These are phyloP conservation scores for Alnus rubra DNA, from an alignment of 306 rosid genomes.

Conservation along the genomic window DNA sequence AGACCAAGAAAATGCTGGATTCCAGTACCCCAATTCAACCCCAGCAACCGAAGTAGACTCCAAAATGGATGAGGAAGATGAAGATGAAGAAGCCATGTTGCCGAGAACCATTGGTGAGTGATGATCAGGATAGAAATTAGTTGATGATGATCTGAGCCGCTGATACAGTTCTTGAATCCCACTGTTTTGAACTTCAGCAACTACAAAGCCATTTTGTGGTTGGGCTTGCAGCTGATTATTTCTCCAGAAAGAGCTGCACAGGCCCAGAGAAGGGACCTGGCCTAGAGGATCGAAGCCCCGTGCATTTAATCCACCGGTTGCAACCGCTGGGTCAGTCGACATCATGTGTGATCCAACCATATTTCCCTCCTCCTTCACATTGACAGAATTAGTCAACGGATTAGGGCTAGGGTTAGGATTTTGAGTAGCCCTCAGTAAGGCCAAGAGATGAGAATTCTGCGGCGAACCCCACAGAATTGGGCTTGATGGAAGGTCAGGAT, in stretches of 20 bases:
- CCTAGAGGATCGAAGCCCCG: slow-evolving; percentile 55
- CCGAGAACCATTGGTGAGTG: slow-evolving; percentile 45
- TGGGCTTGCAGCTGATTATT: slow-evolving; percentile 44
- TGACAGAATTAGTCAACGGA: slow-evolving; percentile 15
- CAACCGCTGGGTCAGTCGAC: slow-evolving; percentile 39
- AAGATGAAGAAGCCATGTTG: slow-evolving; percentile 47
- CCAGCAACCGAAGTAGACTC: slow-evolving; percentile 58
- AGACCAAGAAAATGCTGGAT: slow-evolving; percentile 71
- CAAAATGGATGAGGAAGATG: slow-evolving; percentile 50
- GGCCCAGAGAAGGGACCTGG: slow-evolving; percentile 54
- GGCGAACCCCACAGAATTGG: slow-evolving; percentile 93
- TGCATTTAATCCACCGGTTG: slow-evolving; percentile 28
- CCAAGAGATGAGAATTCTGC: slow-evolving; percentile 66
- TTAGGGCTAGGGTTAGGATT: slow-evolving; percentile 71
- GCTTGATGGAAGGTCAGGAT: slow-evolving; percentile 39
- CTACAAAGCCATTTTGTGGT: slow-evolving; percentile 33
- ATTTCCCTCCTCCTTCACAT: slow-evolving; percentile 56
- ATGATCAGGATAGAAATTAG: slow-evolving; percentile 45
- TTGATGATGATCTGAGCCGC: slow-evolving; percentile 58
- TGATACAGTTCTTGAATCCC: slow-evolving; percentile 84
- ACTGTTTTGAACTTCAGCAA: slow-evolving; percentile 44
- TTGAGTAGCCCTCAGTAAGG: slow-evolving; percentile 62
- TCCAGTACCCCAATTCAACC: slow-evolving; percentile 84
- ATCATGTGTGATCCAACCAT: slow-evolving; percentile 52
- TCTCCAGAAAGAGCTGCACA: slow-evolving; percentile 72